Evolutionary conservation across 495 filamentous ascomycete species (phyloP), one percentile per base, ranked within the genome.

Genomic region (Hyaloscypha variabilis): DNA sequence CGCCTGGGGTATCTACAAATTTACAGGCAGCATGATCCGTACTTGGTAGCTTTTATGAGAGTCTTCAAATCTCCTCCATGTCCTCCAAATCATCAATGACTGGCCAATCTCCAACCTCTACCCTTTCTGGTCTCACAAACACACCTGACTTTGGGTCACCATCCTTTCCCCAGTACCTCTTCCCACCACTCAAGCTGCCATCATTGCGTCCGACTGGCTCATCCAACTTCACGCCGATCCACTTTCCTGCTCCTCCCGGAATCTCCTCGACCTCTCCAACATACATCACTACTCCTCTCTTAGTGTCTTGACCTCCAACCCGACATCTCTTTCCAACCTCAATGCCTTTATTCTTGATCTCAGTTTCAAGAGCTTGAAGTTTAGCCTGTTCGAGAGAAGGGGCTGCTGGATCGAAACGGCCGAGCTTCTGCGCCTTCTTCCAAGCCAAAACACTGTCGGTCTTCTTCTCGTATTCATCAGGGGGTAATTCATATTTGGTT

Each of bases 191-290:
- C 50, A 96, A 83, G 69, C 88, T 91, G 21, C 93, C 93, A 74
- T 97, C 92, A 69, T 97, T 97, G 80, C 91, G 95, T 31, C 93
- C 93, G 36, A 87, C 87, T 5, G 92, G 92, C 76, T 97, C 92
- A 73, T 97, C 92, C 52, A 96, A 81, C 70, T 87, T 85, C 55
- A 97, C 81, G 50, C 94, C 94, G 46, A 95, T 82, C 94, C 95
- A 97, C 21, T 91, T 82, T 6, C 91, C 90, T 39, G 78, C 57
- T 29, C 84, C 73, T 17, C 86, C 87, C 0, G 93, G 92, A 57
- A 98, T 93, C 66, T 92, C 88, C 36, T 88, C 83, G 21, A 97
- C 90, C 19, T 88, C 84, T 6, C 94, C 95, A 67, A 97, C 81
- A 72, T 89, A 97, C 72, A 84, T 87, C 74, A 99, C 79, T 51